Evolutionary conservation across 768 basidiomycete genomes (phyloP).

Genomic region (Artomyces pyxidatus): DNA sequence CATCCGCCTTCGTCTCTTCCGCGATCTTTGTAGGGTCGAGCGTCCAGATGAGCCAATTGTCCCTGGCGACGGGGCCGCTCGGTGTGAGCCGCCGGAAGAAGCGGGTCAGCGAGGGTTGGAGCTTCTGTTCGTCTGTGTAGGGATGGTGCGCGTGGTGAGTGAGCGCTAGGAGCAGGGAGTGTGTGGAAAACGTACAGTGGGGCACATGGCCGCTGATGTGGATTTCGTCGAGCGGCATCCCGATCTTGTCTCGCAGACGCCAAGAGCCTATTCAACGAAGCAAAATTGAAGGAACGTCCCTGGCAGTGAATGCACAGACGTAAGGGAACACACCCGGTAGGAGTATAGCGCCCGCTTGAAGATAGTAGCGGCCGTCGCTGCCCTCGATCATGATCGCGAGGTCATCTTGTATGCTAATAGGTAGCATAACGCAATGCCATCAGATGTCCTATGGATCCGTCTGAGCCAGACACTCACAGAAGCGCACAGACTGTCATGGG

Average conservation of each 20-base stretch:
- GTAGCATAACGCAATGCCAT: no score
- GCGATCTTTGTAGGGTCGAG: slow-evolving; percentile 22
- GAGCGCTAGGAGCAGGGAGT: neutral
- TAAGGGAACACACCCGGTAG: slow-evolving; percentile 41
- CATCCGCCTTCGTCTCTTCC: slow-evolving; percentile 2
- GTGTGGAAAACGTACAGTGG: slow-evolving; percentile 40
- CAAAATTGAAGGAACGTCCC: neutral
- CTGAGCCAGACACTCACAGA: slow-evolving; percentile 49
- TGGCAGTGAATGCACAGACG: no score
- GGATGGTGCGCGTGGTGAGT: neutral
- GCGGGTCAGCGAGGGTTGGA: slow-evolving; percentile 56
- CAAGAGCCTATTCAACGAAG: slow-evolving; percentile 48
- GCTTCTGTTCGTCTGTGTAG: slow-evolving; percentile 52
- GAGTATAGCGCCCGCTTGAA: slow-evolving; percentile 66
- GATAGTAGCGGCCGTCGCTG: slow-evolving; percentile 60
- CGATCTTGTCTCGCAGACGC: slow-evolving; percentile 72
- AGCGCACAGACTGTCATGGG: slow-evolving; percentile 57
- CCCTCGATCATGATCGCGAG: slow-evolving; percentile 31
- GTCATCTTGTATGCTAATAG: slow-evolving; percentile 14
- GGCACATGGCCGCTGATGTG: slow-evolving; percentile 66
- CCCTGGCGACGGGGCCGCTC: slow-evolving; percentile 62
- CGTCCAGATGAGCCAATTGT: slow-evolving; percentile 52
- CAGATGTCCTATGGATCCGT: no score
- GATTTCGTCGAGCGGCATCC: slow-evolving; percentile 62
- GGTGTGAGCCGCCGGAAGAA: slow-evolving; percentile 62